phyloP scores from a whole-genome alignment of 2,329 filamentous ascomycete genomes.

The Fusarium xylarioides region DNA sequence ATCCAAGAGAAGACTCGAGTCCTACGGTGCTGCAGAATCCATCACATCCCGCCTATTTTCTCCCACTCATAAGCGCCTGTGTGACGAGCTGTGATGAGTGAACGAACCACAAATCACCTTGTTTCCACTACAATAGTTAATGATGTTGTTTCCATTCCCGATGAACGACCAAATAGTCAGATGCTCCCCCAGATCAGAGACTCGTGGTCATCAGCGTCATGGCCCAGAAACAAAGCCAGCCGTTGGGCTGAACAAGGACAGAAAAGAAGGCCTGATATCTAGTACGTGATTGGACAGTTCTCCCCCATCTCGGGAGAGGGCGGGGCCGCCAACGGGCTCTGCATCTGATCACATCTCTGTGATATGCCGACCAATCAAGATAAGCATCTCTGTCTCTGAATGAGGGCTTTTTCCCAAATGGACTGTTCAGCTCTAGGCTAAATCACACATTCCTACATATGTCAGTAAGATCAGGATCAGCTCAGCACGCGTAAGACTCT shows the following conservation, averaged over 20 bases:
- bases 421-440: conserved; percentile 18
- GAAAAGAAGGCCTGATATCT: neutral
- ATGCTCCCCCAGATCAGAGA: conserved; percentile 29
- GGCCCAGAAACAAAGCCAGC: neutral
- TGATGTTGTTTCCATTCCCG: neutral
- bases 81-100: conserved; percentile 17
- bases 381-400: conserved; percentile 8
- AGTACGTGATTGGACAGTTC: conserved; percentile 19
- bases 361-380: conserved; percentile 22
- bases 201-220: conserved; percentile 37
- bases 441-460: conserved; percentile 8
- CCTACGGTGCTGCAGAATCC: conserved; percentile 28
- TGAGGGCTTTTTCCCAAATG: conserved; percentile 27
- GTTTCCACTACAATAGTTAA: neutral
- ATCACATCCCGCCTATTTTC: conserved; percentile 29
- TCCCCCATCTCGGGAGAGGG: conserved; percentile 28
- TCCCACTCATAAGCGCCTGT: conserved; percentile 31
- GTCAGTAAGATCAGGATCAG: conserved; percentile 10
- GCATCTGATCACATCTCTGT: conserved; percentile 34
- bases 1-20: conserved; percentile 32
- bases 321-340: conserved; percentile 31
- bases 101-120: conserved; percentile 22
- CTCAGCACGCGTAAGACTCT: conserved; percentile 13
- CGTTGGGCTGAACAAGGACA: conserved; percentile 19
- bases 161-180: conserved; percentile 23